Conservation (phyloP, 345 rosid genomes). For the Bruguiera parviflora region DNA sequence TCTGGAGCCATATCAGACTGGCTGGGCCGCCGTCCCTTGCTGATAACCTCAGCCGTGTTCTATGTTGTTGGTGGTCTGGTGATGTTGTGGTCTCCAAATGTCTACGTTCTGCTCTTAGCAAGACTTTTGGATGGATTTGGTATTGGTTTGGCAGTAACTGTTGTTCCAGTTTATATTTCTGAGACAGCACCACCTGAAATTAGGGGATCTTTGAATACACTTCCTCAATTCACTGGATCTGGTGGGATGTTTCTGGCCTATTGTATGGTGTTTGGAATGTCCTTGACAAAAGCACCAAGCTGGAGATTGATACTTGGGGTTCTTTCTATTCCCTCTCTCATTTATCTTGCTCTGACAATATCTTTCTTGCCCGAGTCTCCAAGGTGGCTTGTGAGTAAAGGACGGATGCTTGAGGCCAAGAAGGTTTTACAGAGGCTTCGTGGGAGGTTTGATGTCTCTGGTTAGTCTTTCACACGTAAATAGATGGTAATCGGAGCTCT, state of each 20-base stretch:
- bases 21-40: conserved; percentile 90
- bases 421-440: conserved; percentile 73
- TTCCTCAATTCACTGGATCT: conserved; percentile 92
- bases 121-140: conserved; percentile 95
- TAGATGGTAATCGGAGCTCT: no score
- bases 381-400: conserved; percentile 97
- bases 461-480: conserved; percentile 37
- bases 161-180: conserved; percentile 88
- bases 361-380: conserved; percentile 96
- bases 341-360: conserved; percentile 54
- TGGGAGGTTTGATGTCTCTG: conserved; percentile 81
- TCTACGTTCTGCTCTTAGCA: conserved; percentile 71
- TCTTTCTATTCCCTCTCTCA: conserved; percentile 72
- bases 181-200: conserved; percentile 99
- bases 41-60: conserved; percentile 68
- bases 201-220: conserved; percentile 78
- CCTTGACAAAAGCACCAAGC: conserved; percentile 58
- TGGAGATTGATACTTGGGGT: conserved; percentile 99
- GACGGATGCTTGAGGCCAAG: conserved; percentile 93
- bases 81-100: conserved; percentile 96
- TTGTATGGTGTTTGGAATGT: conserved; percentile 93
- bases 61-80: conserved; percentile 72
- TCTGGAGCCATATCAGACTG: conserved; percentile 80
- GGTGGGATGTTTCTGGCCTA: conserved; percentile 90
- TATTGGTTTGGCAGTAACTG: conserved; percentile 82